Evolutionary conservation across 1,284 basidiomycete species (phyloP).

Genomic region (Fistulinella staudtii): DNA sequence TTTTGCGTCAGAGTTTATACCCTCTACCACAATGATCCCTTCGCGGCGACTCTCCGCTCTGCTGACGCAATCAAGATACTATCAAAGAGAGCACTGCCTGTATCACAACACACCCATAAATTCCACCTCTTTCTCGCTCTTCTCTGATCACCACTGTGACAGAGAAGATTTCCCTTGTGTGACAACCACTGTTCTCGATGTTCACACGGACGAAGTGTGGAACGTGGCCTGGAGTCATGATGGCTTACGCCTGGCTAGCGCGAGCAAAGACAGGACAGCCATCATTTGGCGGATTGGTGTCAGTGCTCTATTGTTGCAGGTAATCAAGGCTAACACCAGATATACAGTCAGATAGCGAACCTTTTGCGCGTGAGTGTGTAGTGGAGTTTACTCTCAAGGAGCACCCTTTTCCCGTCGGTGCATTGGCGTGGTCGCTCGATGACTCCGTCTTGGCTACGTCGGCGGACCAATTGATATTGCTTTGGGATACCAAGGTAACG

Average conservation of each 20-base stretch:
- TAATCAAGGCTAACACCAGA: slow-evolving; percentile 7
- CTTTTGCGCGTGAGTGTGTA: slow-evolving; percentile 55
- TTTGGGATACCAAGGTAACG: slow-evolving; percentile 82
- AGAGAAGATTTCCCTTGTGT: slow-evolving; percentile 79
- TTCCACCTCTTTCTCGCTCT: slow-evolving; percentile 70
- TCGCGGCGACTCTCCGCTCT: slow-evolving; percentile 82
- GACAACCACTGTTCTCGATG: slow-evolving; percentile 80
- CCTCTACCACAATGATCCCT: slow-evolving; percentile 90
- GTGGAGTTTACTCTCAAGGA: slow-evolving; percentile 61
- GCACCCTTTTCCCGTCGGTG: slow-evolving; percentile 75
- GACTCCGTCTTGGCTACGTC: slow-evolving; percentile 80
- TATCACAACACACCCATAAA: slow-evolving; percentile 73
- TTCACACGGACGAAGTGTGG: slow-evolving; percentile 95
- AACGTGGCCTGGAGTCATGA: slow-evolving; percentile 92
- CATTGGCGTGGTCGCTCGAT: slow-evolving; percentile 88
- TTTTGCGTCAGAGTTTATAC: slow-evolving; percentile 67
- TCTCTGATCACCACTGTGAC: slow-evolving; percentile 82
- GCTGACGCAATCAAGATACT: slow-evolving; percentile 79
- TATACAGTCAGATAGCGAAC: slow-evolving; percentile 45
- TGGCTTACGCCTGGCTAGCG: slow-evolving; percentile 82
- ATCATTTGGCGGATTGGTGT: slow-evolving; percentile 89
- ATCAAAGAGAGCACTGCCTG: slow-evolving; percentile 75
- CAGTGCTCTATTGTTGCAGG: slow-evolving; percentile 31
- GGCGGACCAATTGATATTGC: slow-evolving; percentile 72
- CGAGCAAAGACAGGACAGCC: slow-evolving; percentile 81